These are phyloP conservation scores for Truncatella angustata DNA, from an alignment of 2,329 filamentous ascomycete genomes.

Conservation along the genomic window DNA sequence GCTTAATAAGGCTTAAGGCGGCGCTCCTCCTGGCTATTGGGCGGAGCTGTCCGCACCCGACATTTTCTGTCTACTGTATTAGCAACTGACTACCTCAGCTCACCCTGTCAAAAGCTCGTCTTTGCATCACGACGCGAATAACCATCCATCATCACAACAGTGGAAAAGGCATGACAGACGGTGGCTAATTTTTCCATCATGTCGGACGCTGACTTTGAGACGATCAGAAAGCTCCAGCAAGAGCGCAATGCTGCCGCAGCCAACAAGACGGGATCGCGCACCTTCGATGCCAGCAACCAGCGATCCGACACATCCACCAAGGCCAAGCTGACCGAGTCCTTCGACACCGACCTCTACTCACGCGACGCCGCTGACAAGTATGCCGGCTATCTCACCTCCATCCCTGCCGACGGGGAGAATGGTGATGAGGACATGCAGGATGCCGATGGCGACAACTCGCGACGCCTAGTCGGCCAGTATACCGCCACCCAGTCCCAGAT, in stretches of 20 bases:
- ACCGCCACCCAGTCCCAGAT: conserved; percentile 90
- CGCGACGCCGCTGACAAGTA: conserved; percentile 75
- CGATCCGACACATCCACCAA: conserved; percentile 83
- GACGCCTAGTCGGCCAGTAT: conserved; percentile 88
- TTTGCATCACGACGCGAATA: conserved; percentile 2
- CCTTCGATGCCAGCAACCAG: conserved; percentile 76
- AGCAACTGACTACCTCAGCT: too few species aligned
- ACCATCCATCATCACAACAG: neutral
- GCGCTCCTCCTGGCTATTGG: too few species aligned
- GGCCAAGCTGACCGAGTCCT: conserved; percentile 84
- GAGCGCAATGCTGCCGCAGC: conserved; percentile 83
- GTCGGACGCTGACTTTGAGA: conserved; percentile 82
- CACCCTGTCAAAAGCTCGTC: neutral
- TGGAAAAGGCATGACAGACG: conserved; percentile 13
- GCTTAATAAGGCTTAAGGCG: too few species aligned
- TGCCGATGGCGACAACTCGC: conserved; percentile 67
- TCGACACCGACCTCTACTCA: conserved; percentile 87
- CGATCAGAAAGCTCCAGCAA: conserved; percentile 83
- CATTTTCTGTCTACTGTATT: too few species aligned
- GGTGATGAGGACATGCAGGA: conserved; percentile 78
- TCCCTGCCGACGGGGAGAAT: conserved; percentile 75
- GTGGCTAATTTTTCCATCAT: conserved; percentile 40
- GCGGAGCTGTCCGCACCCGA: too few species aligned
- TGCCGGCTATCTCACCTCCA: conserved; percentile 86
- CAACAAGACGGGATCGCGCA: conserved; percentile 77